Percentiles rank a stretch among this genome's conserved stretches.
Conservation (phyloP, 768 basidiomycete species). For the Mrakia frigida region DNA sequence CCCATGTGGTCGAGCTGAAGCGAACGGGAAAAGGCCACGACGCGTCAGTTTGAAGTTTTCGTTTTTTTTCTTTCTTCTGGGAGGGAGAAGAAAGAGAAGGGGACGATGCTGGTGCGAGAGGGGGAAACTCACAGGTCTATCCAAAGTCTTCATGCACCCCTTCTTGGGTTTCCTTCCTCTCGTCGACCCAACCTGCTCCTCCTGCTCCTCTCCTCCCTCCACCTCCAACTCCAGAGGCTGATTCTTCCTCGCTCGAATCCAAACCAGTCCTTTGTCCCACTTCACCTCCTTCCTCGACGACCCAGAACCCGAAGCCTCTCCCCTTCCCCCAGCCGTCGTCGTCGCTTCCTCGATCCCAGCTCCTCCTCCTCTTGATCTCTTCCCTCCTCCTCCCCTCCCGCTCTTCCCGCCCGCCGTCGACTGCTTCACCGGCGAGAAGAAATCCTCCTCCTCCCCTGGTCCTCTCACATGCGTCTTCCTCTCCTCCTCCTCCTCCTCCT, state of each 20-base stretch:
- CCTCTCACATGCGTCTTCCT: constrained; percentile 35
- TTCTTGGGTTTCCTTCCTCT: constrained; percentile 1
- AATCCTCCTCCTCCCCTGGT: constrained; percentile 43
- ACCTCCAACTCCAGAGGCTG: neutral
- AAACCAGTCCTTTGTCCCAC: constrained; percentile 43
- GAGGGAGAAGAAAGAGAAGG: too few species aligned
- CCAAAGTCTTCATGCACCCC: constrained; percentile 1
- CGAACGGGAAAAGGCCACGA: neutral
- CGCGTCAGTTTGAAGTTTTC: neutral
- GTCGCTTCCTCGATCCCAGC: constrained; percentile 27
- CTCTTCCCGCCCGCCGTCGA: neutral
- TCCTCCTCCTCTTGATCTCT: constrained; percentile 31
- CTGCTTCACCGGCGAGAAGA: constrained; percentile 35
- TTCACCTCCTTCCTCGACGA: constrained; percentile 35
- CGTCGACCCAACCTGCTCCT: constrained; percentile 1
- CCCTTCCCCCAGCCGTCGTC: constrained; percentile 12
- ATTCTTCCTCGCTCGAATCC: constrained; percentile 34
- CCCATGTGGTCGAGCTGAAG: constrained; percentile 18
- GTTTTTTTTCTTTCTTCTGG: too few species aligned
- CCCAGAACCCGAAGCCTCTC: constrained; percentile 1
- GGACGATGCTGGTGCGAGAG: too few species aligned
- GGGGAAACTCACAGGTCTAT: constrained; percentile 10
- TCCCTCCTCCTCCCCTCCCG: constrained; percentile 20
- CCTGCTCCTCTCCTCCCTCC: neutral
- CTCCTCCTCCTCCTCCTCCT: constrained; percentile 34